These are phyloP conservation scores for Podospora anserina DNA, from an alignment of 495 filamentous ascomycete genomes.

Conservation along the genomic window DNA sequence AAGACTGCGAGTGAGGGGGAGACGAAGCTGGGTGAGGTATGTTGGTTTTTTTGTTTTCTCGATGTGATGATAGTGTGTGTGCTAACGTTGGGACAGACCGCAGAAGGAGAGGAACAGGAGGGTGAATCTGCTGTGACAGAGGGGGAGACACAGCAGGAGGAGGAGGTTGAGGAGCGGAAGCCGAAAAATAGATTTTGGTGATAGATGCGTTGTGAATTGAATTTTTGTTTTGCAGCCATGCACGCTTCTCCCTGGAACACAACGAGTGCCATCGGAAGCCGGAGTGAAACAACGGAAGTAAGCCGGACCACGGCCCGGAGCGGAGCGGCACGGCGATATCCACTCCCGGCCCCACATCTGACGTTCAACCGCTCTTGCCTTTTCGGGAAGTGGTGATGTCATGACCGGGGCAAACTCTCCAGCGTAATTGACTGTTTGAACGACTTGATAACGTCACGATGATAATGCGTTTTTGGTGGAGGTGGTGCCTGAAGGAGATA, in stretches of 20 bases:
- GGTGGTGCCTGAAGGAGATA: neutral
- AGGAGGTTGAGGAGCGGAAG: neutral
- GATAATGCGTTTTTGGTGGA: neutral
- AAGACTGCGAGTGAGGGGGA: neutral
- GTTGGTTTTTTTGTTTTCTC: neutral
- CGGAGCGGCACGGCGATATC: neutral
- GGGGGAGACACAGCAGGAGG: neutral
- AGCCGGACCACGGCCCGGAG: neutral
- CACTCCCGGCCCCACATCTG: neutral
- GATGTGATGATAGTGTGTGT: neutral
- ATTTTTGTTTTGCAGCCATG: too few species aligned
- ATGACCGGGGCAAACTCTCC: conserved; percentile 1
- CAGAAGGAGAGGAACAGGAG: neutral
- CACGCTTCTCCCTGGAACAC: too few species aligned
- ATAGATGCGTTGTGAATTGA: too few species aligned
- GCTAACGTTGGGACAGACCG: neutral
- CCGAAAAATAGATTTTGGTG: neutral
- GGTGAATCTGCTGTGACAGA: neutral
- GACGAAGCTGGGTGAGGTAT: neutral
- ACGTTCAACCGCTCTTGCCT: neutral
- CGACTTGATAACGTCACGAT: conserved; percentile 6
- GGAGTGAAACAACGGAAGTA: too few species aligned
- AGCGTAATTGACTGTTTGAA: neutral
- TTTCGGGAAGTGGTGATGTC: conserved; percentile 8
- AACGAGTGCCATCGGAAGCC: too few species aligned